phyloP scores from a whole-genome alignment of 1,284 basidiomycete genomes.

The Cryptococcus sp. region DNA sequence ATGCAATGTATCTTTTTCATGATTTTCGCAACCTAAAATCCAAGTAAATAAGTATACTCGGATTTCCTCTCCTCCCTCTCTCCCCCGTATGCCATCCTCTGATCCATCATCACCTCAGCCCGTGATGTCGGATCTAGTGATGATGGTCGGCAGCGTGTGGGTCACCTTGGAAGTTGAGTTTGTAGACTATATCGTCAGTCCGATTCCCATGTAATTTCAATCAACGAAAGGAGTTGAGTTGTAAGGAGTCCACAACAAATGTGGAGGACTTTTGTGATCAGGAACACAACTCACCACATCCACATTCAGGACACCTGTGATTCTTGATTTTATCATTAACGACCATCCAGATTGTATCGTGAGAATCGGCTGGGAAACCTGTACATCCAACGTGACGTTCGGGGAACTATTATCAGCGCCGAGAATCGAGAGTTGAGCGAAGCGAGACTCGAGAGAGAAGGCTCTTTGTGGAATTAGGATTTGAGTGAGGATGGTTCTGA shows the following conservation, averaged over 20 bases:
- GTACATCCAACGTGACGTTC: constrained; percentile 87
- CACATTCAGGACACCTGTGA: constrained; percentile 83
- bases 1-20: no score
- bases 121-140: constrained; percentile 13
- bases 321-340: constrained; percentile 59
- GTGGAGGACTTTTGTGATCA: not conserved
- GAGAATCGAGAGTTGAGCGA: no score
- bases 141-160: constrained; percentile 39
- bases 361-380: constrained; percentile 84
- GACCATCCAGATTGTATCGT: constrained; percentile 80
- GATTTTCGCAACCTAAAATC: no score
- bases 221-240: not conserved
- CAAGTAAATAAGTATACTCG: no score
- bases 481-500: no score
- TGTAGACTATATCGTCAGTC: constrained; percentile 34
- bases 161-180: constrained; percentile 46
- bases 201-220: not conserved
- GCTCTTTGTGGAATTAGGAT: not conserved
- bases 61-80: no score
- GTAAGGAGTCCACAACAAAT: constrained; percentile 6
- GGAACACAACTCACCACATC: constrained; percentile 47
- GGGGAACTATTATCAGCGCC: no score
- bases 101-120: no score
- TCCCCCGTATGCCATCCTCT: no score
- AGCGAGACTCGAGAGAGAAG: not conserved